A percentile compares a stretch with the other conserved stretches of the same genome.
Evolutionary conservation across 1,284 basidiomycete genomes (phyloP).

Genomic region (Neolentinus lepideus): DNA sequence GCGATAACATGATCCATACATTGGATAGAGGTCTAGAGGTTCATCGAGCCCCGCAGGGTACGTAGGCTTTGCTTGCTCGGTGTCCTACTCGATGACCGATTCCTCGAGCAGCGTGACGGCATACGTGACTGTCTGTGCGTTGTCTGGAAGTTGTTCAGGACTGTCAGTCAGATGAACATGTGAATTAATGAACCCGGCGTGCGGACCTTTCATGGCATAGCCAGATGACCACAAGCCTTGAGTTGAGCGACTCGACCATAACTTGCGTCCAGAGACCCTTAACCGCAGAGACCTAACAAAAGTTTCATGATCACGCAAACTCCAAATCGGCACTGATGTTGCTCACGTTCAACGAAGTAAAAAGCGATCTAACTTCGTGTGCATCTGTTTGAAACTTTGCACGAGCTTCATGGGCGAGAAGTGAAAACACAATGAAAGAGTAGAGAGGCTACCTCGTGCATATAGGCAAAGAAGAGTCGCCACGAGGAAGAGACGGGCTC

Average conservation of each 20-base stretch:
- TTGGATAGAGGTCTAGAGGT: background rate
- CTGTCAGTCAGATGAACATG: background rate
- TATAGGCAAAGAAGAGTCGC: too few species aligned
- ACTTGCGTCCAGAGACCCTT: background rate
- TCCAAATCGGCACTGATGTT: too few species aligned
- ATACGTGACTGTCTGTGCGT: background rate
- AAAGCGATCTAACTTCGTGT: too few species aligned
- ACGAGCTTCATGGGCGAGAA: too few species aligned
- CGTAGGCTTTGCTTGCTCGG: background rate
- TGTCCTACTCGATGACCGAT: too few species aligned
- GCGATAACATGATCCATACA: background rate
- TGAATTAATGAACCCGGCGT: background rate
- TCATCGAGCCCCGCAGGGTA: background rate
- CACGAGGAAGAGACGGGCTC: too few species aligned
- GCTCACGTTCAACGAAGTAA: too few species aligned
- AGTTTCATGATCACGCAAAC: too few species aligned
- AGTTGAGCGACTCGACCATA: background rate
- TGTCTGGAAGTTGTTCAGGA: background rate
- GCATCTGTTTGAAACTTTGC: too few species aligned
- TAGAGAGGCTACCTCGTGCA: too few species aligned
- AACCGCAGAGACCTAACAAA: background rate
- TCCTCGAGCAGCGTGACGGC: background rate
- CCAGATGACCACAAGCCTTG: background rate
- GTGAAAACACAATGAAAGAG: too few species aligned
- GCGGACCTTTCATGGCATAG: background rate